Evolutionary conservation across 2,329 filamentous ascomycete genomes (phyloP), one percentile per base, ranked within the genome.

Genomic region (Leptodontidium sp.): DNA sequence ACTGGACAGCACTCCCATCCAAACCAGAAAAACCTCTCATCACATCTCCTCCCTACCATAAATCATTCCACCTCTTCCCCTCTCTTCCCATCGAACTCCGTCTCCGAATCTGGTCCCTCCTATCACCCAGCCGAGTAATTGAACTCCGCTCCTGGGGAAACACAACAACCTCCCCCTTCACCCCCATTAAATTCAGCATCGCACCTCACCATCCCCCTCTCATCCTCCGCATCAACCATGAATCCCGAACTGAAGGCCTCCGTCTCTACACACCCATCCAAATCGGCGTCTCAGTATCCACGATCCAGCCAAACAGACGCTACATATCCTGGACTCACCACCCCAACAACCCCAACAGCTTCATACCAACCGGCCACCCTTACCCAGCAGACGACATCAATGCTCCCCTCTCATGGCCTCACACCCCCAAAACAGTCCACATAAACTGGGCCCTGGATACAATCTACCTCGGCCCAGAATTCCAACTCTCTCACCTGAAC

Each of bases 121-220:
- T 71, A 11, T 38, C 55, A 0, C 66, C 64, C 4, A 43, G 61
- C 7, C 69, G 71, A 50, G 66, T 74, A 1, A 68, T 75, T 21
- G 73, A 75, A 47, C 49, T 75, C n/a, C 66, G 73, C 35, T 73
- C 73, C n/a, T 74, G 71, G 71, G 71, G 71, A 40, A 40, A 71
- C 26, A 67, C 58, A 11, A 50, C 21, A 1, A 29, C 17, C 7
- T 66, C 50, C 17, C 45, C n/a, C 11, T 66, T 64, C 21, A 59
- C 58, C 3, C 73, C 73, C 4, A 70, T 73, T 40, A 72, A 72
- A 65, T 70, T 68, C 58, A 68, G 61, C 40, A 63, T 64, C 9
- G 47, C 62, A 17, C 71, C 69, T 9, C 70, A 72, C 24, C 49
- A 52, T 12, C 57, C 64, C 0, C 71, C 72, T 11, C 26, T 70